Conservation (phyloP, 1,139 yeast genomes). For the Entelexis sorbosivorans region DNA sequence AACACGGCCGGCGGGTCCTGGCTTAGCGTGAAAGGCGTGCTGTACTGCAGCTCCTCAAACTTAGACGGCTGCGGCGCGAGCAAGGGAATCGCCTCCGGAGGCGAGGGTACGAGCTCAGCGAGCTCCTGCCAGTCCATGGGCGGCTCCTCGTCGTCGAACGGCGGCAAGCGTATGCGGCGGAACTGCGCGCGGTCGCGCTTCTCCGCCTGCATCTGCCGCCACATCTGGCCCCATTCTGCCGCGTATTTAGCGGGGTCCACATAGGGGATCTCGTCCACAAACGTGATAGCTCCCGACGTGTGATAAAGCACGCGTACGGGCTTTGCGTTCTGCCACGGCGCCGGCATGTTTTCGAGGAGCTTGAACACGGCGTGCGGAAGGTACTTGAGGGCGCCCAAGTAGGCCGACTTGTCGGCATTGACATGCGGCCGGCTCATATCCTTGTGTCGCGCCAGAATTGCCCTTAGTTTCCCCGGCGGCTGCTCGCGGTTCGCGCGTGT, state of each 20-base stretch:
- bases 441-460: constrained; percentile 4
- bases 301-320: constrained; percentile 87
- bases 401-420: constrained; percentile 70
- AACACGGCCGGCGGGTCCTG: constrained; percentile 31
- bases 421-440: constrained; percentile 8
- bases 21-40: constrained; percentile 3
- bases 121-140: constrained; percentile 75
- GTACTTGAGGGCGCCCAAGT: constrained; percentile 81
- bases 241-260: constrained; percentile 84
- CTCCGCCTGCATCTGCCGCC: constrained; percentile 90
- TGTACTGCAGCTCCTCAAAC: constrained; percentile 1
- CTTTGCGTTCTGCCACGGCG: constrained; percentile 88
- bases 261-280: constrained; percentile 84
- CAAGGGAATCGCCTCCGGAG: constrained; percentile 42
- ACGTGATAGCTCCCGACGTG: constrained; percentile 85
- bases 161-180: constrained; percentile 85
- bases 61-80: background rate
- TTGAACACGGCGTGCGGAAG: constrained; percentile 93
- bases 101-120: constrained; percentile 51
- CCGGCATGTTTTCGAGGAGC: constrained; percentile 91
- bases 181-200: constrained; percentile 84
- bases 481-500: background rate
- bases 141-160: constrained; percentile 96
- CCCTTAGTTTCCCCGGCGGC: constrained; percentile 9
- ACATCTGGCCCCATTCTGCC: constrained; percentile 93